Evolutionary conservation across 345 rosid genomes (phyloP).

Genomic region (Populus ilicifolia): DNA sequence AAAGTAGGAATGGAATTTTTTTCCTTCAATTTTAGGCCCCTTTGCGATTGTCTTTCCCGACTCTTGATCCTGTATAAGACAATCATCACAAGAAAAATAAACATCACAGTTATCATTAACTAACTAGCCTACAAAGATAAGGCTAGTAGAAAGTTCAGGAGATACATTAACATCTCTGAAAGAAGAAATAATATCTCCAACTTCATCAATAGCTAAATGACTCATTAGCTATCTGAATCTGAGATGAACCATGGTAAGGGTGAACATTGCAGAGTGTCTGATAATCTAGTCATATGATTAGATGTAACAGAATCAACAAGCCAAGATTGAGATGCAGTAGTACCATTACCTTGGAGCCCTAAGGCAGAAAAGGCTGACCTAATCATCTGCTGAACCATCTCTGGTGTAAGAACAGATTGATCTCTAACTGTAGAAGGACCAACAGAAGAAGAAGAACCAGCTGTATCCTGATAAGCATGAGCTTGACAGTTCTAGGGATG

Average conservation of each 20-base stretch:
- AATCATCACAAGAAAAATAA: neutral
- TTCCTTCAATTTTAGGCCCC: constrained; percentile 2
- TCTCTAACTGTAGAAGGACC: accelerated
- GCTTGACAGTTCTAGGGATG: neutral
- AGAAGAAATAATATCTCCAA: neutral
- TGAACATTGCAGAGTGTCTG: too few relatives aligned
- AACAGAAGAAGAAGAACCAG: neutral
- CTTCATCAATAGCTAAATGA: neutral
- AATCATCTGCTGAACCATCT: constrained; percentile 13
- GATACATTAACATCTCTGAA: neutral
- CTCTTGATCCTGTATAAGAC: constrained; percentile 5
- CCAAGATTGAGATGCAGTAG: neutral
- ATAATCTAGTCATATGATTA: neutral
- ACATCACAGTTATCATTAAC: constrained; percentile 1
- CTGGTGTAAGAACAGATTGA: neutral
- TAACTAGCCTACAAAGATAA: neutral
- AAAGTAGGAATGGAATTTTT: neutral
- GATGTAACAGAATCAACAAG: neutral
- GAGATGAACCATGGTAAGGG: neutral
- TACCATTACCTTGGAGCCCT: constrained; percentile 9
- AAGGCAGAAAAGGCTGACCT: neutral
- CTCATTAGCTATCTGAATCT: neutral
- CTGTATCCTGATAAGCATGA: neutral
- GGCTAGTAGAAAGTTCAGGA: neutral
- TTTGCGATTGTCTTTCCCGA: neutral